Base-by-base conservation (phyloP, 257 asterid genomes). In the Datura wrightii region DNA sequence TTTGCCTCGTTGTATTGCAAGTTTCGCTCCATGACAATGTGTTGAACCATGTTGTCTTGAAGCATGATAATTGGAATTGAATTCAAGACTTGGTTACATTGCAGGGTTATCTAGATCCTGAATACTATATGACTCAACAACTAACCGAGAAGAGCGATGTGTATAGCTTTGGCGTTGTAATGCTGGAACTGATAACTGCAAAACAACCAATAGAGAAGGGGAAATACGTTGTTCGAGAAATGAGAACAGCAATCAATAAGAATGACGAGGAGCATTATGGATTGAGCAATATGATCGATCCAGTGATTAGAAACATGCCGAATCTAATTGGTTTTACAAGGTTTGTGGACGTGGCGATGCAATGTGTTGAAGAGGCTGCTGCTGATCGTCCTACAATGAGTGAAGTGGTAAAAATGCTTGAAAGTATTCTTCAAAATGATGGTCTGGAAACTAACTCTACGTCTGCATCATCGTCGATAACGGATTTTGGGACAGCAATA, bases 71-170 rank as follows among this genome's bases (percentile, higher is more conserved):
- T 62, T 63, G 54, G 13, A 1, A 1, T 31, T 71, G 79, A 71
- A 10, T 44, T 71, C 24, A 50, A 48, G 60, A 52, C 46, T 36
- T 14, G 82, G 10, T 24, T 7, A 60, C 80, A 52, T 58, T 85
- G 83, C 84, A 94, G 99, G 99, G 99, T 10, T 96, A 96, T 82
- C 90, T 94, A 15, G 99, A 96, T 85, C 99, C 99, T 0, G 99
- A 96, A 41, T 94, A 96, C 91, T 96, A 96, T 85, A 92, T 94
- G 98, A 94, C 97, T n/a, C 98, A 96, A 84, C 97, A 96, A 80
- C 60, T 94, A 79, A 96, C 99, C 0, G 99, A 96, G 63, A 96
- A 92, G 85, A 96, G 99, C 76, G 98, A 96, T 44, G 97, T 96
- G 0, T 96, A 94, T 89, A 96, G 99, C 87, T 96, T 94, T 71